Base-by-base conservation (phyloP, 257 asterid species). In the Linaria vulgaris region DNA sequence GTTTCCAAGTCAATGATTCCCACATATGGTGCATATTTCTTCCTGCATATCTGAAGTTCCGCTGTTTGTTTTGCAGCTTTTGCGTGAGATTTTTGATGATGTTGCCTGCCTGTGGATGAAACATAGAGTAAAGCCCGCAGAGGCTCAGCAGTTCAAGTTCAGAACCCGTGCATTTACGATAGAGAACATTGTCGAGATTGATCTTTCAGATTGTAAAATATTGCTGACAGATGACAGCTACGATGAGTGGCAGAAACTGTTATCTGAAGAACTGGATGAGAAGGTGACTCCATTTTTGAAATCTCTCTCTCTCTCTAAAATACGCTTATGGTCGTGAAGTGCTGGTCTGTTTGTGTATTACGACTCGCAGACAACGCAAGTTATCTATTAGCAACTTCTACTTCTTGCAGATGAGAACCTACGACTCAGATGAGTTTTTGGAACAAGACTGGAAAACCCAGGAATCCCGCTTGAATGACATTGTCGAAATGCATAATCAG, bases 221-320 rank as follows among this genome's bases (percentile, higher is more conserved):
- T 72, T 82, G 56, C 78, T 83, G 65, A 69, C 74, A 64, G 72
- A 72, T 72, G 95, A 78, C 58, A 80, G 79, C 74, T 84, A 84
- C 50, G 66, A 70, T 23, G 96, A 89, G 78, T 87, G 95, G 99
- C 78, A 86, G 72, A 92, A 89, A 69, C 74, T 87, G 65, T 73
- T 85, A 57, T 62, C 86, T 67, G 90, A 78, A 48, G 97, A 82
- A 24, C 66, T 51, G 37, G 81, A 79, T 63, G 94, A 85, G 60
- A 80, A 76, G 85, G 92, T 81, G 71, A 71, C 15, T 21, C 44
- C 39, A 25, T 44, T 30, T n/a, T 48, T 47, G 21, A 34, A 20
- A 12, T 11, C 21, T 31, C 64, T 25, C 13, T 67, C 51, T n/a
- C 37, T 34, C 41, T 3, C 41, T n/a, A n/a, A n/a, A n/a, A n/a